Percentiles rank a stretch among this genome's conserved stretches.
Conservation (phyloP, 305 asterid genomes). For the Euphrasia arctica region DNA sequence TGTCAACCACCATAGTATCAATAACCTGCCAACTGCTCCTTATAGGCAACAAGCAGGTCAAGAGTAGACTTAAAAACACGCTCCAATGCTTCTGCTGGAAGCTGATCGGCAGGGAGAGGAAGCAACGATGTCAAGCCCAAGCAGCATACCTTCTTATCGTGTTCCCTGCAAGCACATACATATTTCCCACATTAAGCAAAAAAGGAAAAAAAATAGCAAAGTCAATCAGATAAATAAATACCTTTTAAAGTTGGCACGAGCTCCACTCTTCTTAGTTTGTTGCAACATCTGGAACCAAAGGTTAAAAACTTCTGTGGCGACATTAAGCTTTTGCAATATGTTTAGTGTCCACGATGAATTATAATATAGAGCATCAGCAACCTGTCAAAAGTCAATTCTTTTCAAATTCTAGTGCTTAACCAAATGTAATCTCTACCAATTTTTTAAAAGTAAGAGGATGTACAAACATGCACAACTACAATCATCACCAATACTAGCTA, state of each 20-base stretch:
- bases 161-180: slow-evolving; percentile 62
- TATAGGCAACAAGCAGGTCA: slow-evolving; percentile 94
- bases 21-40: slow-evolving; percentile 95
- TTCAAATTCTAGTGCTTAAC: slow-evolving; percentile 14
- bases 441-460: background rate
- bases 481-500: background rate
- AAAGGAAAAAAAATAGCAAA: slow-evolving; percentile 10
- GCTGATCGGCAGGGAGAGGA: slow-evolving; percentile 84
- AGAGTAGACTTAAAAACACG: slow-evolving; percentile 90
- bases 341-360: slow-evolving; percentile 69
- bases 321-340: slow-evolving; percentile 85
- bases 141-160: slow-evolving; percentile 93
- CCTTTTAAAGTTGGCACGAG: slow-evolving; percentile 79
- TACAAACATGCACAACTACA: slow-evolving; percentile 6
- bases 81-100: slow-evolving; percentile 87
- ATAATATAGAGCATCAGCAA: slow-evolving; percentile 90
- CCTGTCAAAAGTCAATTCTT: slow-evolving; percentile 35
- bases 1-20: slow-evolving; percentile 4
- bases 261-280: slow-evolving; percentile 83
- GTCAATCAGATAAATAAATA: slow-evolving; percentile 19
- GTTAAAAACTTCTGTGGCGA: slow-evolving; percentile 82
- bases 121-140: slow-evolving; percentile 95
- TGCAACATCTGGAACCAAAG: slow-evolving; percentile 98
- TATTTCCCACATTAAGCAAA: slow-evolving; percentile 12
- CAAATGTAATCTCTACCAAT: slow-evolving; percentile 12